Base-by-base conservation (phyloP, 169 alveolate species). In the Cryptosporidium xiaoi region DNA sequence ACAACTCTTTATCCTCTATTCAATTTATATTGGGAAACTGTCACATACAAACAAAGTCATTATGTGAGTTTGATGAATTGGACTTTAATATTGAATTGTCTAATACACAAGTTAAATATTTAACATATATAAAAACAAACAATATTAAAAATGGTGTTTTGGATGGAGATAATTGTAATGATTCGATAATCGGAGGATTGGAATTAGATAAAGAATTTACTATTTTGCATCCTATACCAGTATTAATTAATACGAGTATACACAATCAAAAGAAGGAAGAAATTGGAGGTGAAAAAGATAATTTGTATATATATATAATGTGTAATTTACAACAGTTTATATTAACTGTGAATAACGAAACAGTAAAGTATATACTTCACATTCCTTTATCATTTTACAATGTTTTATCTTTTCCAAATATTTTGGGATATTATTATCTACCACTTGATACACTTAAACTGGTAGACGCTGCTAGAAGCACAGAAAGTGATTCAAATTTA, bases 21-120 rank as follows among this genome's bases (percentile, higher is more conserved):
- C 69, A 77, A 33, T 34, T 77, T 24, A 46, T 77, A 24, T 62
- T 77, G n/a, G 87, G 87, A 3, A 77, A 77, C 60, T 77, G 87
- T 29, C 34, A 13, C 18, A 77, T 77, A 27, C 40, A 62, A 6
- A 77, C 87, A 44, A 40, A 56, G 27, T 40, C 77, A 3, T 16
- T 77, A 16, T 77, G 87, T 46, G 71, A 77, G 6, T 40, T 56
- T 8, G 34, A 62, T 44, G 40, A 77, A 36, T 48, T 77, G 48
- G 71, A 77, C 18, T 31, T 77, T 18, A 44, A 36, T 2, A 48
- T 60, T 4, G 87, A 77, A 36, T 77, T 77, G 5, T 56, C 69
- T 13, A 77, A 77, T 44, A 77, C 87, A 34, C 87, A 77, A 40
- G 31, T 77, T 7, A 77, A 56, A 40, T 62, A 77, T 40, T 27